These are phyloP conservation scores for Astrephomene gubernaculifera DNA, from an alignment of 139 green algal species.

Conservation along the genomic window DNA sequence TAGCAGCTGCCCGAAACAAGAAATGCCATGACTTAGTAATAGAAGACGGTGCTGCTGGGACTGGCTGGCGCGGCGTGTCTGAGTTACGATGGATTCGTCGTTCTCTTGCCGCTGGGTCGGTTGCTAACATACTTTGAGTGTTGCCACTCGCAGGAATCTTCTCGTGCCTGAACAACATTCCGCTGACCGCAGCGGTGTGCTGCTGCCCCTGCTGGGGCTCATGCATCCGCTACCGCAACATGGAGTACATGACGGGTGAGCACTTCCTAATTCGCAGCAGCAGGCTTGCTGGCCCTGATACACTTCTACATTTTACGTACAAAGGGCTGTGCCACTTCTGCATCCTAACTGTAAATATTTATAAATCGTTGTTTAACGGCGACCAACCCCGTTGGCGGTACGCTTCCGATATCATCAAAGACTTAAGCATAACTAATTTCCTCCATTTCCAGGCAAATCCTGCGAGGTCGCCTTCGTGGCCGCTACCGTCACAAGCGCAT, in stretches of 20 bases:
- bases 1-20: too few relatives aligned
- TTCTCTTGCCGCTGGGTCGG: too few relatives aligned
- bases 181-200: constrained; percentile 1
- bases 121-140: too few relatives aligned
- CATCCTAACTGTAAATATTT: not conserved
- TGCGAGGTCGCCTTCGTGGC: constrained; percentile 19
- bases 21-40: too few relatives aligned
- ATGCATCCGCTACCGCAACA: constrained; percentile 23
- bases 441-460: constrained; percentile 6
- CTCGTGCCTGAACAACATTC: constrained; percentile 10
- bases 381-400: too few relatives aligned
- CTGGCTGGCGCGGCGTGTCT: too few relatives aligned
- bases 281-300: not conserved
- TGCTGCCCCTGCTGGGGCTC: constrained; percentile 17
- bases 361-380: too few relatives aligned
- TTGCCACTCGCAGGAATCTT: not conserved
- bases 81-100: too few relatives aligned
- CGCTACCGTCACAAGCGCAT: not conserved
- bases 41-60: too few relatives aligned
- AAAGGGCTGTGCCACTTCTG: not conserved
- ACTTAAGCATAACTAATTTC: too few relatives aligned
- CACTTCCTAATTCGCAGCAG: not conserved
- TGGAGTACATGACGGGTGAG: constrained; percentile 28
- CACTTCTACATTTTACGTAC: not conserved
- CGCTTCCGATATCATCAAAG: too few relatives aligned